Evolutionary conservation across 164 flowering plant species (phyloP), one percentile per base, ranked within the genome.

Genomic region (Macadamia integrifolia): DNA sequence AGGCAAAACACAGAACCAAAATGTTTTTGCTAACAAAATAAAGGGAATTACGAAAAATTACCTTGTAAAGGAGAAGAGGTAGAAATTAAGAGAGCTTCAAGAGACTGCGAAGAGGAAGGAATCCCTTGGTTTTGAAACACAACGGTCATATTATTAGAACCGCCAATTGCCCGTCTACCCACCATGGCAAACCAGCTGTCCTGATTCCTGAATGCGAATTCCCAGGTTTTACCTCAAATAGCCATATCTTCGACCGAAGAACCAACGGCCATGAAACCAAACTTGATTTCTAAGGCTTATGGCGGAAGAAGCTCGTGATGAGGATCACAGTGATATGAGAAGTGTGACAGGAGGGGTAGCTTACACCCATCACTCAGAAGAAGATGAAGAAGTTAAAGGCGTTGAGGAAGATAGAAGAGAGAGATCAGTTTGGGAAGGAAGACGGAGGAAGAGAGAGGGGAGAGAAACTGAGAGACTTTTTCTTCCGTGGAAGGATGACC

Each of bases 291-390:
- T 69, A 83, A 18, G 76, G 29, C 79, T 88, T 92, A 63, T 92
- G 95, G 76, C 97, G 97, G 75, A 92, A 92, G 77, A 92, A 92
- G 81, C 97, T 92, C 75, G 97, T 92, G 83, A 86, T 90, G 84
- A 92, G 82, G 82, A 92, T 84, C 66, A 81, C 86, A 28, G 93
- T 86, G 80, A 88, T 89, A 81, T 85, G 89, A 62, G 89, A 88
- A 64, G 88, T 85, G 71, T 83, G 87, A 66, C 88, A 87, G 74
- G 90, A 81, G 18, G 83, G 83, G 80, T 76, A 50, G 80, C 81
- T 74, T 71, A 79, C 87, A 65, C 81, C 90, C 93, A 88, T 83
- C 85, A 80, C 84, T 82, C 88, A 80, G 84, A 70, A 77, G 72
- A 68, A 71, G 62, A 60, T 40, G 57, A 61, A 15, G 40, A 5